Evolutionary conservation across 2,329 filamentous ascomycete genomes (phyloP).

Genomic region (Apiospora marii): DNA sequence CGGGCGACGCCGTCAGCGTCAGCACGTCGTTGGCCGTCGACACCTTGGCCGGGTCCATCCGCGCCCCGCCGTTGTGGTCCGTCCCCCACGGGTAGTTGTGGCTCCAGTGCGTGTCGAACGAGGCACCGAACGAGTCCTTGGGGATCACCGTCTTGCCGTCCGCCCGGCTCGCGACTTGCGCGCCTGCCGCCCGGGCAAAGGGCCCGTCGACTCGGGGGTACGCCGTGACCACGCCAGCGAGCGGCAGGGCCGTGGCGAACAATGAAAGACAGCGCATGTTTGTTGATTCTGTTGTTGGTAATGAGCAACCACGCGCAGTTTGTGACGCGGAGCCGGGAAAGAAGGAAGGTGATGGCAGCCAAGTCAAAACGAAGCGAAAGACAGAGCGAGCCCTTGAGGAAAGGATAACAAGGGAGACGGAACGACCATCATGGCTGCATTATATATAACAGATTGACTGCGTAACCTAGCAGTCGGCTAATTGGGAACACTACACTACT

Average conservation of each 20-base stretch:
- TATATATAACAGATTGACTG: not conserved
- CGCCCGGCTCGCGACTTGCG: not conserved
- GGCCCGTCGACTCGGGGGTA: constrained; percentile 12
- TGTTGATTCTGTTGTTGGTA: not conserved
- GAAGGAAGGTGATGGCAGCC: not conserved
- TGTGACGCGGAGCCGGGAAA: too few relatives aligned
- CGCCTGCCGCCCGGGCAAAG: not conserved
- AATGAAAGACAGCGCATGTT: constrained; percentile 6
- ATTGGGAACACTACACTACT: constrained; percentile 11
- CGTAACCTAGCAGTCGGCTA: not conserved
- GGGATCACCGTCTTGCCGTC: constrained; percentile 46
- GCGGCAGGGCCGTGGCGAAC: not conserved
- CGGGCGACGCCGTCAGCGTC: constrained; percentile 56
- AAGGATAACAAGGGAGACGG: not conserved
- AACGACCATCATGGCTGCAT: not conserved
- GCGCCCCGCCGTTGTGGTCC: constrained; percentile 64
- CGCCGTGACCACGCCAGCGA: not conserved
- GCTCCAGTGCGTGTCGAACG: constrained; percentile 54
- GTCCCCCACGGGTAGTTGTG: constrained; percentile 66
- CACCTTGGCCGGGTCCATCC: constrained; percentile 59
- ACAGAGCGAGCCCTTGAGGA: not conserved
- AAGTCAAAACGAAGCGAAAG: not conserved
- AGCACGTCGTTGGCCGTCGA: constrained; percentile 49
- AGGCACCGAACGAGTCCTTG: constrained; percentile 47
- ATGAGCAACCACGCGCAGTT: not conserved